Evolutionary conservation across 441 rosid genomes (phyloP).

Genomic region (Bruguiera hainesii): DNA sequence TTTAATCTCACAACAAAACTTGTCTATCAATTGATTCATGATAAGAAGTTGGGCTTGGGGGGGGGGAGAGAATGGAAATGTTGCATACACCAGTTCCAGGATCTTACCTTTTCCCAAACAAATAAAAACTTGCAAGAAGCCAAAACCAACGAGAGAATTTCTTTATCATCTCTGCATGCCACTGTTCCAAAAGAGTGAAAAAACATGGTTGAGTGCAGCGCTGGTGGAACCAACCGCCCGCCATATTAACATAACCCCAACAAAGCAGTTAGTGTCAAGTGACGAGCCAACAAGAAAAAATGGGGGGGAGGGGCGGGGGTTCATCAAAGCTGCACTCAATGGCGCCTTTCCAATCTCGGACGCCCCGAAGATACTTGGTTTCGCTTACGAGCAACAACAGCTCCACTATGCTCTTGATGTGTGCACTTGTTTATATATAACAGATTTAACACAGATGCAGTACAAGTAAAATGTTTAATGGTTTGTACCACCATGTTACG

Average conservation of each 20-base stretch:
- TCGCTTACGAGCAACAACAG: neutral
- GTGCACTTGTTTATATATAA: neutral
- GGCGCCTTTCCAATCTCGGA: conserved; percentile 37
- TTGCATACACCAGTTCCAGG: too few relatives aligned
- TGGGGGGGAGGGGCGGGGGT: neutral
- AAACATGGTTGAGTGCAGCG: conserved; percentile 51
- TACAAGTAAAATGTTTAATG: neutral
- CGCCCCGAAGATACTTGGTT: neutral
- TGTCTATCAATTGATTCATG: neutral
- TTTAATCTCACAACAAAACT: too few relatives aligned
- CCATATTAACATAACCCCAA: neutral
- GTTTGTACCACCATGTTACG: neutral
- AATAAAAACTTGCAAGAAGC: too few relatives aligned
- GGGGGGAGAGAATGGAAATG: too few relatives aligned
- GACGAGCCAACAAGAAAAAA: neutral
- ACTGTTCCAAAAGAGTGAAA: conserved; percentile 22
- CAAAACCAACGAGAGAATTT: neutral
- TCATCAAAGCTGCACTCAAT: conserved; percentile 82
- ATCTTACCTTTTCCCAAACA: too few relatives aligned
- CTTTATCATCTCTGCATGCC: neutral
- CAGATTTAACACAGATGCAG: neutral
- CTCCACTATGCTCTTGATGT: neutral
- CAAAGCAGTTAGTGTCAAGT: neutral
- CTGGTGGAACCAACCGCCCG: conserved; percentile 27
- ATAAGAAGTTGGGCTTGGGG: too few relatives aligned